Base-by-base conservation (phyloP, 306 rosid species). In the Rosa lucieae region DNA sequence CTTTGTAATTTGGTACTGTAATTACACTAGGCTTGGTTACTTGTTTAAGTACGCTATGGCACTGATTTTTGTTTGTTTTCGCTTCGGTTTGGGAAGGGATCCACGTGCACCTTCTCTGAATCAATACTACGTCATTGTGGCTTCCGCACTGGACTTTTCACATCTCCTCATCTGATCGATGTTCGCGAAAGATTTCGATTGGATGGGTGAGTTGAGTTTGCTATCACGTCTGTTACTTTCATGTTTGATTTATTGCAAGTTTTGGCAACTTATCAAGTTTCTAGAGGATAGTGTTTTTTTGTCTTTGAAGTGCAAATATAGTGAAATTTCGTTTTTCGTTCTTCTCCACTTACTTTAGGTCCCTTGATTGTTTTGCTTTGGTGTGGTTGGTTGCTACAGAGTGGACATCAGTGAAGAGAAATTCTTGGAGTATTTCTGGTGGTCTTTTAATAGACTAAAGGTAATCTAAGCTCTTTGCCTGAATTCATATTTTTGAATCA, bases 91-190 rank as follows among this genome's bases (percentile, higher is more conserved):
- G 69, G 42, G 20, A 80, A 95, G 97, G 99, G 99, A 85, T 95
- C 99, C 67, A 95, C 99, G 8, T 95, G 99, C 87, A 89, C 94
- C 66, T 92, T 95, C 81, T 76, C 92, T n/a, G 99, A 95, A 80
- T 90, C 96, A 29, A 94, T 94, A 82, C 79, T 94, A 55, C 97
- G 97, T 44, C 83, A 90, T 81, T 91, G 91, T 83, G 98, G 99
- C 75, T 90, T 95, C 78, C 97, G 69, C 80, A 95, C 98, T 32
- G 98, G 98, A 26, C 92, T 95, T 80, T 95, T 95, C 82, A 92
- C 96, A n/a, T 95, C 97, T 75, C 99, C 98, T 88, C 99, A 95
- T 88, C 92, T 95, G 76, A 91, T 95, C 86, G 99, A 95, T 82
- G 85, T 95, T 53, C 86, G 94, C 78, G 99, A 95, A 88, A 92